A percentile compares a stretch with the other conserved stretches of the same genome.
Conservation (phyloP, 1,284 basidiomycete genomes). For the Coriolopsis trogii region DNA sequence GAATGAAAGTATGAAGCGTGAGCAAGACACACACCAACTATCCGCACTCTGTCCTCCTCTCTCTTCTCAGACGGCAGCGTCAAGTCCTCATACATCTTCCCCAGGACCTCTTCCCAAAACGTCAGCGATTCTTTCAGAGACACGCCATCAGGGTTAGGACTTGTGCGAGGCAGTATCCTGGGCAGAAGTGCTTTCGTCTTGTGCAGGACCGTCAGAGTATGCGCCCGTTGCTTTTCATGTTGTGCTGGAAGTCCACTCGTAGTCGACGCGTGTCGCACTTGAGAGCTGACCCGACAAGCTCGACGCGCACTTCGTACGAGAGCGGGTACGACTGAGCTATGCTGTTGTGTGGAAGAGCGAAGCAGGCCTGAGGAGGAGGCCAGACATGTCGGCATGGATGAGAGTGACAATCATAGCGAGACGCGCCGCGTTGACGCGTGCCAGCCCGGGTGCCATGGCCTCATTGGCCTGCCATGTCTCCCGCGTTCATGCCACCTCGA, state of each 20-base stretch:
- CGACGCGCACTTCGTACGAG: background rate
- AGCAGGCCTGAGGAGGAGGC: constrained; percentile 26
- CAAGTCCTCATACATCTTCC: constrained; percentile 39
- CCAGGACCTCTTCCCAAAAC: constrained; percentile 46
- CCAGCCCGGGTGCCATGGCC: too few relatives aligned
- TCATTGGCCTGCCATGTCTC: too few relatives aligned
- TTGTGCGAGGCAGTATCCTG: constrained; percentile 35
- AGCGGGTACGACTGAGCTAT: constrained; percentile 6
- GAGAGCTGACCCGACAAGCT: background rate
- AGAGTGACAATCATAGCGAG: constrained; percentile 24
- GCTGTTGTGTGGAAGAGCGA: constrained; percentile 17
- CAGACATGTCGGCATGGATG: constrained; percentile 39
- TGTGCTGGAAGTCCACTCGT: constrained; percentile 1
- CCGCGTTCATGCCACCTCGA: too few relatives aligned
- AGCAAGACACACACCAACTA: constrained; percentile 47
- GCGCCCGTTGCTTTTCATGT: constrained; percentile 18
- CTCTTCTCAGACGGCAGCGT: constrained; percentile 26
- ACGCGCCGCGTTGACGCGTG: constrained; percentile 16
- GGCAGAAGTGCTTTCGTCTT: constrained; percentile 44
- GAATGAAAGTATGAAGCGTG: background rate
- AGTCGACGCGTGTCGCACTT: constrained; percentile 19
- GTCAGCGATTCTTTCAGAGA: constrained; percentile 25
- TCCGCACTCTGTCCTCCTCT: constrained; percentile 33
- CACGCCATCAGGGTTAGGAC: constrained; percentile 1
- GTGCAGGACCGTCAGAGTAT: constrained; percentile 40